A percentile compares a stretch with the other conserved stretches of the same genome.
phyloP scores from a whole-genome alignment of 805 yeast species.

The Hanseniaspora singularis region DNA sequence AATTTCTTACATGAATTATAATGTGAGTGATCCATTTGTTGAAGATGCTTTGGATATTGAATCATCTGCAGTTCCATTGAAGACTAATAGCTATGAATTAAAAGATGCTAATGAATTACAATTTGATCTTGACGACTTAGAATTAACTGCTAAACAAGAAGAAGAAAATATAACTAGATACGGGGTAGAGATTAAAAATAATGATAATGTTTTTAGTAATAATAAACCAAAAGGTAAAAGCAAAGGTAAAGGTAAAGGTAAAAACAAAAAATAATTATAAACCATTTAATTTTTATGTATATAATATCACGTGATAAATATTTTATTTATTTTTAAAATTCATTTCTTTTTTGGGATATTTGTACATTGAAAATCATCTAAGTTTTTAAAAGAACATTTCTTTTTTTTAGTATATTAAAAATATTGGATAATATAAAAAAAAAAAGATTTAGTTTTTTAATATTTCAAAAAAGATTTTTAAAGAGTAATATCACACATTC shows the following conservation, averaged over 20 bases:
- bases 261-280: neutral
- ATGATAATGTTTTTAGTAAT: neutral
- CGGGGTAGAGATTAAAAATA: neutral
- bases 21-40: constrained; percentile 12
- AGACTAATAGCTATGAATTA: neutral
- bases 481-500: too few relatives aligned
- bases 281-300: too few relatives aligned
- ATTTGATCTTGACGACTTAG: constrained; percentile 13
- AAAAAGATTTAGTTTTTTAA: too few relatives aligned
- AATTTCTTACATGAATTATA: constrained; percentile 9
- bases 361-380: too few relatives aligned
- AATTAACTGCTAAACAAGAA: constrained; percentile 9
- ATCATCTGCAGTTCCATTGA: constrained; percentile 4
- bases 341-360: too few relatives aligned
- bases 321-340: too few relatives aligned
- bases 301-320: too few relatives aligned
- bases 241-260: too few relatives aligned
- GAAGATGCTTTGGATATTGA: constrained; percentile 9
- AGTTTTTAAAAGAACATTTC: too few relatives aligned
- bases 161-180: constrained; percentile 9
- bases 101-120: constrained; percentile 3
- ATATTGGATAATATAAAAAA: too few relatives aligned
- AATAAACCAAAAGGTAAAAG: neutral
- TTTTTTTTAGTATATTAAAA: too few relatives aligned
- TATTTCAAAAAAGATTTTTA: too few relatives aligned